Evolutionary conservation across 2,329 filamentous ascomycete genomes (phyloP), one percentile per base, ranked within the genome.

Genomic region (Alternaria consortialis): DNA sequence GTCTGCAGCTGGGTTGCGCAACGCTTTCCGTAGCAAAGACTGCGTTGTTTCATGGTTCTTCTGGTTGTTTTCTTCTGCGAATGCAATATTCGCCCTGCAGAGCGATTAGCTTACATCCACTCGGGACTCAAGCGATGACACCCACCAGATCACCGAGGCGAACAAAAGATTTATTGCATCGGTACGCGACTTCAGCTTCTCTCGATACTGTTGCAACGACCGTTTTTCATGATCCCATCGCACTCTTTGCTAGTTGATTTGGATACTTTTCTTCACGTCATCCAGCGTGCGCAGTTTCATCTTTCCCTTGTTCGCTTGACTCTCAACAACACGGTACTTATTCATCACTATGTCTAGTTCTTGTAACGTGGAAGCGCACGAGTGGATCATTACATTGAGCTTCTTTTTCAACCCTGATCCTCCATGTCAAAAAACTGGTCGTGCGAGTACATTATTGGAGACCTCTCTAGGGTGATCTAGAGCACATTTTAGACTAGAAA

Each of bases 91-190:
- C 6, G 53, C 53, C 42, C 53, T 47, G 40, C 4, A 13, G 32
- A 34, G 2, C 7, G 9, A 15, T 47, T 6, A 55, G 23, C 23
- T 3, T 27, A 11, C 17, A n/a, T 17, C n/a, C n/a, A 9, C 3
- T 23, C 1, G 2, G 7, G 12, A 2, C 29, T 13, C 25, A n/a
- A 23, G 39, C 6, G 2, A 20, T 3, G n/a, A 23, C 9, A 25
- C 13, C 23, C n/a, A 55, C 52, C 31, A 46, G 32, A 55, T 11
- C 4, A 17, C 5, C 5, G 52, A 55, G 20, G 52, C 46, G 7
- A 46, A 13, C 9, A 55, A 37, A 7, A 55, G 42, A 5, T 55
- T 55, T 25, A 55, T 47, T 6, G 53, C 53, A n/a, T 55, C 53
- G 1, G 40, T 55, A 13, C 47, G 31, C 7, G 53, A 55, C 13